Evolutionary conservation across 805 yeast species (phyloP), one percentile per base, ranked within the genome.

Genomic region (Myxozyma neotropica): DNA sequence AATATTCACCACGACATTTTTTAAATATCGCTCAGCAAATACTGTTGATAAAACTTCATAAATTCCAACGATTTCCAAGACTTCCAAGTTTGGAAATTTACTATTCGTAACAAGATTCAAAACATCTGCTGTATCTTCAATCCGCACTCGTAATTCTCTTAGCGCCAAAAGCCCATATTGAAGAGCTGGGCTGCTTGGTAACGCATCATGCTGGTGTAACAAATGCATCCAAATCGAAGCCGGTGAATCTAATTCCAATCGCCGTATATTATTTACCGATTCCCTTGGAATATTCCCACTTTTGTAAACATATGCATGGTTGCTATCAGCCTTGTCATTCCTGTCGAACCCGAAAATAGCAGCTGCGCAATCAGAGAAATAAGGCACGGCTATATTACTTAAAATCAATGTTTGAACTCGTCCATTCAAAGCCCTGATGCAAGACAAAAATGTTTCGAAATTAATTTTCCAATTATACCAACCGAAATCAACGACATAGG

Each of bases 401-500:
- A 36, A n/a, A 1, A 38, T 19, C 19, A 49, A 38, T 5, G 53
- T 24, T 19, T 24, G 33, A n/a, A 38, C 1, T 5, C 44, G 31
- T n/a, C 53, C 53, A 23, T 38, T n/a, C n/a, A 27, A 13, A 2
- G 45, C 44, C 13, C 4, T 15, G 7, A 49, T 24, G 26, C 43
- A 36, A 3, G 44, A 23, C n/a, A 15, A n/a, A 27, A 49, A 49
- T 1, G 53, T 27, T 6, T 21, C 35, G n/a, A 38, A 26, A 24
- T 38, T 23, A 35, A 49, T 49, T n/a, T 36, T 49, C 53, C 53
- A 49, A 13, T 8, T 13, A 26, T 38, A 49, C 53, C 53, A 49
- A 24, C 35, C 23, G 17, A 49, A 49, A 36, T 49, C 53, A 21
- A 49, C 26, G 10, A 13, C 6, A 21, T 36, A 24, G 7, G 17